Evolutionary conservation across 306 rosid genomes (phyloP), one percentile per base, ranked within the genome.

Genomic region (Dryas drummondii): DNA sequence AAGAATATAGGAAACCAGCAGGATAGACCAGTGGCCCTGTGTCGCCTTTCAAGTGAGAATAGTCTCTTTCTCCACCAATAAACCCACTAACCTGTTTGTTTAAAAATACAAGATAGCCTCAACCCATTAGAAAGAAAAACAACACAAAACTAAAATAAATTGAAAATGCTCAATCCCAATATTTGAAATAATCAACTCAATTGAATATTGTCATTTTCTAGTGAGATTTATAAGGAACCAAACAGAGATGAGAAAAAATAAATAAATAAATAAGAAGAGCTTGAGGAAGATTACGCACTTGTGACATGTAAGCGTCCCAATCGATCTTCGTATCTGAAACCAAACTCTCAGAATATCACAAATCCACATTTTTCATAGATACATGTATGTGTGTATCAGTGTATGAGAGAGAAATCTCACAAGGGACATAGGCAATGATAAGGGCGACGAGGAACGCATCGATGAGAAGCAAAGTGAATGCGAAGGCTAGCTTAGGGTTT

Each of bases 301-400:
- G 97, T 15, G 99, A 91, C 99, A 94, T 94, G 81, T 94, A 94
- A 54, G 97, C 99, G 69, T 94, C 99, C 99, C 99, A 94, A 72
- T 94, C 97, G 56, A 94, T 94, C 84, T 94, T 92, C 51, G 97
- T 92, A 84, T 94, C 97, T 94, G 93, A 66, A 82, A 83, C 22
- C 48, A 68, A 51, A 76, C 32, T 76, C 52, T 41, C 9, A 70
- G 11, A 40, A 4, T 9, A 47, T 58, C 65, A 77, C 54, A 22
- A 51, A 45, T 37, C 52, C 56, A 42, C 14, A 75, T 60, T 32
- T 32, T 32, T 17, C 17, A 70, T 6, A 1, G 10, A 45, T 17
- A 45, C 64, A 7, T 32, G 8, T 7, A 15, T 0, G 9, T 32
- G 46, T 7, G 49, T 4, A 16, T 41, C 10, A 6, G 68, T 40